Percentiles rank a stretch among this genome's conserved stretches.
phyloP scores from a whole-genome alignment of 257 asterid species.

The Euphrasia confusa region DNA sequence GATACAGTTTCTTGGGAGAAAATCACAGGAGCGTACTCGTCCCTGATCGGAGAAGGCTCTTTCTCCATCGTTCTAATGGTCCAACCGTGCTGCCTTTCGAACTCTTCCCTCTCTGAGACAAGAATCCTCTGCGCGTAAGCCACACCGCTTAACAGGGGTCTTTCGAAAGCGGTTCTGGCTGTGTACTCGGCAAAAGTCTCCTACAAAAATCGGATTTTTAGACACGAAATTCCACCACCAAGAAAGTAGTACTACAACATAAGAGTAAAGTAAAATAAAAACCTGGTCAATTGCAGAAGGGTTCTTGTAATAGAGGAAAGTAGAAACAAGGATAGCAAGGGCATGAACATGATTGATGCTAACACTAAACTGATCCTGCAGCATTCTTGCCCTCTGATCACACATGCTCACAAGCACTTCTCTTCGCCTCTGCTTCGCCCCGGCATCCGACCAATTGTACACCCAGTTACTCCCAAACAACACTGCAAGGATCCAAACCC shows the following conservation, averaged over 20 bases:
- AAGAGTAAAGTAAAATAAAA: not conserved
- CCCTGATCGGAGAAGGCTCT: constrained; percentile 78
- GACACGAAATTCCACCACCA: too few species aligned
- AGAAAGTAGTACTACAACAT: too few species aligned
- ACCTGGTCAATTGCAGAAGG: constrained; percentile 98
- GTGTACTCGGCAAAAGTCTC: constrained; percentile 86
- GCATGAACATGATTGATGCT: constrained; percentile 96
- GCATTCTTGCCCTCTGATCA: constrained; percentile 92
- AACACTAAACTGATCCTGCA: constrained; percentile 88
- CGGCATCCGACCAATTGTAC: constrained; percentile 43
- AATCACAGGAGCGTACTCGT: constrained; percentile 87
- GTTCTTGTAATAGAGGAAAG: constrained; percentile 75
- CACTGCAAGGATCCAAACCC: not conserved
- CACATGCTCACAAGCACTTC: constrained; percentile 82
- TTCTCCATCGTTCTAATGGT: constrained; percentile 75
- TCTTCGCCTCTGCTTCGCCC: constrained; percentile 51
- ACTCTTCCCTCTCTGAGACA: constrained; percentile 58
- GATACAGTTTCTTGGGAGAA: constrained; percentile 89
- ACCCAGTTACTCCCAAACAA: constrained; percentile 25
- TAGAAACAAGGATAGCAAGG: constrained; percentile 85
- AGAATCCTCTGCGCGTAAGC: constrained; percentile 84
- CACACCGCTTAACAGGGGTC: constrained; percentile 91
- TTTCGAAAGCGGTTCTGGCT: constrained; percentile 82
- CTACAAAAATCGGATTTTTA: constrained; percentile 25
- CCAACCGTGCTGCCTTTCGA: constrained; percentile 81